phyloP scores from a whole-genome alignment of 495 filamentous ascomycete genomes.

The Trichoderma parareesei region DNA sequence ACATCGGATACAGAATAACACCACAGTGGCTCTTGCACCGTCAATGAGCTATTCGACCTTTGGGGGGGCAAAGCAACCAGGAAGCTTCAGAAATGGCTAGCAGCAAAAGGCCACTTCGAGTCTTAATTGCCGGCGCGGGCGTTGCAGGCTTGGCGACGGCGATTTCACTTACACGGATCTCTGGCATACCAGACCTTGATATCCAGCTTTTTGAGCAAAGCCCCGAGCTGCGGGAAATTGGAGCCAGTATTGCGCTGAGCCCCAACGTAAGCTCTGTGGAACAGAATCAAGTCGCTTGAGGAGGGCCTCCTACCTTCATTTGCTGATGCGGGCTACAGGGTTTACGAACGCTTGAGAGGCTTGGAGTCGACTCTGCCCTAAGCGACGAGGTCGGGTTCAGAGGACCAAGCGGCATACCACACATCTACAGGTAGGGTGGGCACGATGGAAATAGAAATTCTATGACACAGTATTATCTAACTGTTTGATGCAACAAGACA shows the following conservation, averaged over 20 bases:
- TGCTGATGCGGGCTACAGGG: background rate
- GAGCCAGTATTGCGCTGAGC: constrained; percentile 1
- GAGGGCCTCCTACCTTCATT: background rate
- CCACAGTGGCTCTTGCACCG: background rate
- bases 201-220: background rate
- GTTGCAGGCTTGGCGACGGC: background rate
- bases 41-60: background rate
- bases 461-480: background rate
- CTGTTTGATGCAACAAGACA: background rate
- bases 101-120: background rate
- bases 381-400: background rate
- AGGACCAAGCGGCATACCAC: background rate
- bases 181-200: background rate
- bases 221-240: background rate
- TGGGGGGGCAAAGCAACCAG: background rate
- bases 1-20: background rate
- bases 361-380: background rate
- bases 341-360: background rate
- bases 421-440: background rate
- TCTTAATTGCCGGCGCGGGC: background rate
- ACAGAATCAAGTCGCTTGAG: background rate
- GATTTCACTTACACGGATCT: background rate
- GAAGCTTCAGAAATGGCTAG: background rate
- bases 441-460: too few relatives aligned
- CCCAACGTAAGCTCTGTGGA: background rate